Conservation (phyloP, 441 rosid species). For the Populus tomentosa region DNA sequence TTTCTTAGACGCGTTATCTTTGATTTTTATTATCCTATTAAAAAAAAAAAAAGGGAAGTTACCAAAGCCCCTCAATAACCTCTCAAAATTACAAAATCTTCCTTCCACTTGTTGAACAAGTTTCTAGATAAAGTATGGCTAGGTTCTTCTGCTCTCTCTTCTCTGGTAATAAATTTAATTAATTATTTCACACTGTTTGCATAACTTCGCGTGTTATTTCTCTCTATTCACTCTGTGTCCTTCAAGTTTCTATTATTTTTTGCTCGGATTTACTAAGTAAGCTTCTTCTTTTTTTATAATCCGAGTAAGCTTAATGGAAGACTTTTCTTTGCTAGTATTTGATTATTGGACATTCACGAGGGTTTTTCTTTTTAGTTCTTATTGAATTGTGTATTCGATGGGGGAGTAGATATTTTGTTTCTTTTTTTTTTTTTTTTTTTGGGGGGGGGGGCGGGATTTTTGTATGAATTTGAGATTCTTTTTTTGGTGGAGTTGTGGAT, state of each 20-base stretch:
- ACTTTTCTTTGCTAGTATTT: background rate
- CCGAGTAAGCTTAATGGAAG: background rate
- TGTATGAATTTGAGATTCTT: background rate
- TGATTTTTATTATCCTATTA: background rate
- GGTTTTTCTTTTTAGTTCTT: background rate
- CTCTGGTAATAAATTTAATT: slow-evolving; percentile 27
- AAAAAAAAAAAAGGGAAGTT: slow-evolving; percentile 7
- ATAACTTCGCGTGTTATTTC: slow-evolving; percentile 5
- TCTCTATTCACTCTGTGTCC: background rate
- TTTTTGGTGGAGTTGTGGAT: background rate
- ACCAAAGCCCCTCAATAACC: slow-evolving; percentile 12
- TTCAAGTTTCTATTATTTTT: background rate
- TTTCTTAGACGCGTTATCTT: slow-evolving; percentile 22
- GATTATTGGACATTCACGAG: background rate
- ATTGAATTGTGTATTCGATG: background rate
- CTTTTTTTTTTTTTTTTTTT: too few relatives aligned
- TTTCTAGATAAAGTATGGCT: slow-evolving; percentile 40
- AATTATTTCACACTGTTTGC: background rate
- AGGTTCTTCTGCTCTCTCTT: slow-evolving; percentile 32
- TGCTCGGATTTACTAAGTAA: background rate
- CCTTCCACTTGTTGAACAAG: slow-evolving; percentile 6
- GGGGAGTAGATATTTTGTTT: background rate
- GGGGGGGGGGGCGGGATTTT: background rate
- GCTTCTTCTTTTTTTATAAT: background rate
- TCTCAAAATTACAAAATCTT: slow-evolving; percentile 7